phyloP scores from a whole-genome alignment of 495 filamentous ascomycete species.

The Trichoderma parareesei region DNA sequence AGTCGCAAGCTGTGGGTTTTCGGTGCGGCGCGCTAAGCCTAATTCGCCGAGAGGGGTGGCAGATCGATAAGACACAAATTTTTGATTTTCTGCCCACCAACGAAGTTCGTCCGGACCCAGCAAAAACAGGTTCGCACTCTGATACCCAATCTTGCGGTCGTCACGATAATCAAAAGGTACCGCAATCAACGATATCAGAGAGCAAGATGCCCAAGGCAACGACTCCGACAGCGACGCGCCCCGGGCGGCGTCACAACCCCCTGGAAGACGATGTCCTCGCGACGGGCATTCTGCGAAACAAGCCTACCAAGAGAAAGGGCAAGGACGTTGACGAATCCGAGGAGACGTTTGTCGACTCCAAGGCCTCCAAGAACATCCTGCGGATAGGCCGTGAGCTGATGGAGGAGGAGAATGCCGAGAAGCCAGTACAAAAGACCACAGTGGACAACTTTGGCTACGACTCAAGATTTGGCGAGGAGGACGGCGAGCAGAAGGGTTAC shows the following conservation, averaged over 20 bases:
- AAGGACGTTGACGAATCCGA: constrained; percentile 48
- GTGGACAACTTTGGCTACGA: constrained; percentile 38
- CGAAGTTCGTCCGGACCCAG: neutral
- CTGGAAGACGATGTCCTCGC: constrained; percentile 64
- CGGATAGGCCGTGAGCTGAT: constrained; percentile 75
- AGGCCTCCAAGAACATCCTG: constrained; percentile 78
- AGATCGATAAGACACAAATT: constrained; percentile 14
- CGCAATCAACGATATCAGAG: neutral
- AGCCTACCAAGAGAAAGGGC: constrained; percentile 47
- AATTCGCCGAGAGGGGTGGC: constrained; percentile 10
- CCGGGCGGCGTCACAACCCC: constrained; percentile 53
- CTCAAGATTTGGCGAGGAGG: constrained; percentile 21
- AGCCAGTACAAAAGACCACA: constrained; percentile 14
- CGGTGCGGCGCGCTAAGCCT: neutral
- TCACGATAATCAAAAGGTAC: neutral
- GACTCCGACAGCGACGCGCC: constrained; percentile 30
- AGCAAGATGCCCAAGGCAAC: constrained; percentile 45
- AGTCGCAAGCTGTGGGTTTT: neutral
- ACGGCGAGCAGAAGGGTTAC: constrained; percentile 33
- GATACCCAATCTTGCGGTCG: neutral
- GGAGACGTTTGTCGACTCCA: constrained; percentile 72
- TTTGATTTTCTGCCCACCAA: constrained; percentile 11
- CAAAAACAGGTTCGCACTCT: neutral
- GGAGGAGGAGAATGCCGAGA: constrained; percentile 53
- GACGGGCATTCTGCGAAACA: constrained; percentile 47